phyloP scores from a whole-genome alignment of 495 filamentous ascomycete genomes.

The Clohesyomyces aquaticus region DNA sequence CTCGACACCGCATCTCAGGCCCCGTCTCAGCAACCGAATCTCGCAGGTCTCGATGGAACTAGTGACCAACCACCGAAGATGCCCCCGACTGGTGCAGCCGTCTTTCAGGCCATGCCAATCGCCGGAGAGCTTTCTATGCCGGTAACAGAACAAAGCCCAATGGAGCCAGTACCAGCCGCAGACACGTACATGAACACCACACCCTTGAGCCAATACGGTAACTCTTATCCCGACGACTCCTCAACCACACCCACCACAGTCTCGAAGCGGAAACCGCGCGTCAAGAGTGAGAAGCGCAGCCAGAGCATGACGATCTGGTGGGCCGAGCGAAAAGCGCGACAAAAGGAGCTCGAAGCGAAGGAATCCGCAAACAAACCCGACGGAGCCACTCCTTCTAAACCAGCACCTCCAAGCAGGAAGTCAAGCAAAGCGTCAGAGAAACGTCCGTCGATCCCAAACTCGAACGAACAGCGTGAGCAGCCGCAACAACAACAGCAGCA shows the following conservation, averaged over 20 bases:
- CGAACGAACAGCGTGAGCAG: too few relatives aligned
- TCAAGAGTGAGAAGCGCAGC: conserved; percentile 46
- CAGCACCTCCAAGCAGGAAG: background rate
- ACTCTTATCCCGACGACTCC: conserved; percentile 17
- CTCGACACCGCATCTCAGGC: conserved; percentile 20
- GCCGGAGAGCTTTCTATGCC: conserved; percentile 15
- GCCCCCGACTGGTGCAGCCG: conserved; percentile 9
- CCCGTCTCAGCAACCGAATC: conserved; percentile 3
- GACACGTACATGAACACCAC: conserved; percentile 37
- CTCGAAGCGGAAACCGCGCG: conserved; percentile 35
- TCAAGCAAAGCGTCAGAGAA: background rate
- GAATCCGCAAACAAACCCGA: conserved; percentile 4
- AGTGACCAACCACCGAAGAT: conserved; percentile 5
- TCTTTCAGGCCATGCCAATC: conserved; percentile 38
- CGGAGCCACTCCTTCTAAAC: background rate
- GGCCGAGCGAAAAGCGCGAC: conserved; percentile 44
- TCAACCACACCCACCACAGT: conserved; percentile 16
- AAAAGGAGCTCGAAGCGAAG: conserved; percentile 30
- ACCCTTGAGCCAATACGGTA: conserved; percentile 29
- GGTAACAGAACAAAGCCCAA: background rate
- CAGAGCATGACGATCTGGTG: conserved; percentile 47
- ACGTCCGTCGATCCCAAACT: too few relatives aligned
- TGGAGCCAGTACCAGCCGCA: background rate
- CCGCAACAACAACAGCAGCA: too few relatives aligned
- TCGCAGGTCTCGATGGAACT: background rate